Percentiles rank a stretch among this genome's conserved stretches.
phyloP scores from a whole-genome alignment of 2,329 filamentous ascomycete species.

The Zarea fungicola region DNA sequence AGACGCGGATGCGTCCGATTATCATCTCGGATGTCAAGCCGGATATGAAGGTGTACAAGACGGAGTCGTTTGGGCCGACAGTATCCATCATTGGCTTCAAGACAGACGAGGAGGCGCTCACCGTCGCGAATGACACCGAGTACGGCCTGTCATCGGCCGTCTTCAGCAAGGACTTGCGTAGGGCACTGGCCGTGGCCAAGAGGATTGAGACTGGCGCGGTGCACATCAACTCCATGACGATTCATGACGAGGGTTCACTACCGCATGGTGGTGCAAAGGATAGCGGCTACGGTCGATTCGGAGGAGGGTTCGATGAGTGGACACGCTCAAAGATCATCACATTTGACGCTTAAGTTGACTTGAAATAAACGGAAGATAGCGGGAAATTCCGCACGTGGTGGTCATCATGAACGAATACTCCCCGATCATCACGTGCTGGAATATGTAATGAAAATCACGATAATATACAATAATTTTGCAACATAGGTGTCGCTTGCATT shows the following conservation, averaged over 20 bases:
- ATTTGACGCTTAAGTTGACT: background rate
- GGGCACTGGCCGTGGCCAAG: slow-evolving; percentile 50
- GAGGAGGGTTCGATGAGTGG: slow-evolving; percentile 21
- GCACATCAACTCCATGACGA: slow-evolving; percentile 57
- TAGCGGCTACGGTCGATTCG: slow-evolving; percentile 57
- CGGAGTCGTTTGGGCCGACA: slow-evolving; percentile 67
- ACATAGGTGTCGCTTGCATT: too few species aligned
- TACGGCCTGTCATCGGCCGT: slow-evolving; percentile 66
- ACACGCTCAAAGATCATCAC: slow-evolving; percentile 12
- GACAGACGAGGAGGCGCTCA: slow-evolving; percentile 62
- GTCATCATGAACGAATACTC: too few species aligned
- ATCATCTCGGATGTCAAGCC: slow-evolving; percentile 55
- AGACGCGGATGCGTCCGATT: slow-evolving; percentile 50
- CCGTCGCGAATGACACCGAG: slow-evolving; percentile 71
- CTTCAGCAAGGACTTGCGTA: slow-evolving; percentile 60
- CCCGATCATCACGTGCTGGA: too few species aligned
- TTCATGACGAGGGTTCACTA: slow-evolving; percentile 55
- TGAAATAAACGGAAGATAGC: too few species aligned
- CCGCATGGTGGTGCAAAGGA: slow-evolving; percentile 60
- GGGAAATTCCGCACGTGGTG: too few species aligned
- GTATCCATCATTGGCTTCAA: slow-evolving; percentile 60
- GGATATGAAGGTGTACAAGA: slow-evolving; percentile 62
- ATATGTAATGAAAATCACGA: too few species aligned
- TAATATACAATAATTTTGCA: too few species aligned
- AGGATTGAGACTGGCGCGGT: slow-evolving; percentile 58